Evolutionary conservation across 352 stramenopile genomes (phyloP).

Genomic region (Pythium apleroticum): DNA sequence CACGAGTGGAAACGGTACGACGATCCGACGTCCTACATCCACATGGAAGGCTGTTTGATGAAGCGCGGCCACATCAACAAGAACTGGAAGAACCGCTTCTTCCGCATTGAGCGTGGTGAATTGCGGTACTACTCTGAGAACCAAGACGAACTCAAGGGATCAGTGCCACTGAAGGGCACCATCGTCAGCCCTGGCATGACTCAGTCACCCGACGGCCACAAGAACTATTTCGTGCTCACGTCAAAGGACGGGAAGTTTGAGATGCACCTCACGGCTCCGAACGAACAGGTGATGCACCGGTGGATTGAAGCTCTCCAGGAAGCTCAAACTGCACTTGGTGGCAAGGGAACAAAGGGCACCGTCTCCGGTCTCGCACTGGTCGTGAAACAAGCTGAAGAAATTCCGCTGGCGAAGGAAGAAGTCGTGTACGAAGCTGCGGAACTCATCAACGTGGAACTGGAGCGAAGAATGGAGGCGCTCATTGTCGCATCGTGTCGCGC

Average conservation of each 20-base stretch:
- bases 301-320: slow-evolving; percentile 88
- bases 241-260: slow-evolving; percentile 82
- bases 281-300: slow-evolving; percentile 80
- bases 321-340: slow-evolving; percentile 57
- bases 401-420: slow-evolving; percentile 63
- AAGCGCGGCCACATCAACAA: slow-evolving; percentile 87
- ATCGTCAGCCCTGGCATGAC: slow-evolving; percentile 85
- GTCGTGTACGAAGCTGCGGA: slow-evolving; percentile 59
- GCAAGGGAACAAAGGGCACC: slow-evolving; percentile 48
- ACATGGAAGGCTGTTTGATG: slow-evolving; percentile 83
- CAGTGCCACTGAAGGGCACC: slow-evolving; percentile 69
- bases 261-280: slow-evolving; percentile 83
- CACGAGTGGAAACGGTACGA: slow-evolving; percentile 88
- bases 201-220: slow-evolving; percentile 73
- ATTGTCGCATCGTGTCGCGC: slow-evolving; percentile 59
- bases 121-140: slow-evolving; percentile 86
- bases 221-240: slow-evolving; percentile 86
- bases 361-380: slow-evolving; percentile 68
- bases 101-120: slow-evolving; percentile 80
- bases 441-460: slow-evolving; percentile 71
- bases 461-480: slow-evolving; percentile 73
- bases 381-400: slow-evolving; percentile 76
- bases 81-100: slow-evolving; percentile 89
- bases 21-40: slow-evolving; percentile 82
- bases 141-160: slow-evolving; percentile 69